These are phyloP conservation scores for Saussurea involucrata DNA, from an alignment of 129 eudicot species.

Conservation along the genomic window DNA sequence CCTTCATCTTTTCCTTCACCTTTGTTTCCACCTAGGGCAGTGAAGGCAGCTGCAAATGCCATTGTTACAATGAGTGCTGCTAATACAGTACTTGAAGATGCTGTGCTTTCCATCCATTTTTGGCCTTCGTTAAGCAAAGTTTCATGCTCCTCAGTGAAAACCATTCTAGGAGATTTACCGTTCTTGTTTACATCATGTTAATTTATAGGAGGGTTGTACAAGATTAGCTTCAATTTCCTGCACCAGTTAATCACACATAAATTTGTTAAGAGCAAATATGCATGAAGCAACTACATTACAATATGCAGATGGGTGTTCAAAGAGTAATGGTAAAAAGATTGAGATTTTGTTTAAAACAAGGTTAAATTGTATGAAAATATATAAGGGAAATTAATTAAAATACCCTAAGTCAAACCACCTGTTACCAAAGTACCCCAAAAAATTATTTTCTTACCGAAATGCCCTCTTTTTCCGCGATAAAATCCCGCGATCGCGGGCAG, in stretches of 20 bases:
- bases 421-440: too few relatives aligned
- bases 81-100: constrained; percentile 27
- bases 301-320: too few relatives aligned
- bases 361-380: too few relatives aligned
- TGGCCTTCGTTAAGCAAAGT: constrained; percentile 23
- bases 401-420: too few relatives aligned
- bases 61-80: constrained; percentile 27
- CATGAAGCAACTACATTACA: too few relatives aligned
- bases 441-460: too few relatives aligned
- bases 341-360: too few relatives aligned
- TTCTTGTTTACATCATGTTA: not conserved
- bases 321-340: too few relatives aligned
- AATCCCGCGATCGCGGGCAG: too few relatives aligned
- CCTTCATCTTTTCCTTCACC: constrained; percentile 18
- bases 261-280: too few relatives aligned
- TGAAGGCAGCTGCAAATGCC: constrained; percentile 26
- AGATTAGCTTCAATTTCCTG: constrained; percentile 29
- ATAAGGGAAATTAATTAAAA: too few relatives aligned
- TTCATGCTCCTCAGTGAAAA: constrained; percentile 30
- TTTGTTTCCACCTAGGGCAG: constrained; percentile 23
- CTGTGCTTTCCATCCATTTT: constrained; percentile 33
- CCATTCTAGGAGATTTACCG: constrained; percentile 19
- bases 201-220: constrained; percentile 12
- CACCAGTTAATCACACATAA: not conserved
- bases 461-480: too few relatives aligned